These are phyloP conservation scores for Vanrija pseudolonga DNA, from an alignment of 1,284 basidiomycete species.

Conservation along the genomic window DNA sequence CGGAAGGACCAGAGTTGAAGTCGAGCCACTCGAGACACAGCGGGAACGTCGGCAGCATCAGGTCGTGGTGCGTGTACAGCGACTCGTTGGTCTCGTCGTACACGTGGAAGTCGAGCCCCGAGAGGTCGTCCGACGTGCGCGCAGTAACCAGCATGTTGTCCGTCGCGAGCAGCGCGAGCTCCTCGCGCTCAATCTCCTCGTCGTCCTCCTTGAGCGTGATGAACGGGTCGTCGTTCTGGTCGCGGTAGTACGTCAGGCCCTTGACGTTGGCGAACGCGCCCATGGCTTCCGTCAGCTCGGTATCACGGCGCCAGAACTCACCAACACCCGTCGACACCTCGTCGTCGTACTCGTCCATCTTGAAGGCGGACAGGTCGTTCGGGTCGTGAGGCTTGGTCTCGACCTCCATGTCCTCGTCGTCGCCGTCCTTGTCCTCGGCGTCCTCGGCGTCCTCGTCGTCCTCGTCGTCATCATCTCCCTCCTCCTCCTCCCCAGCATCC, in stretches of 20 bases:
- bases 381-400: slow-evolving; percentile 51
- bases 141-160: slow-evolving; percentile 91
- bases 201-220: slow-evolving; percentile 89
- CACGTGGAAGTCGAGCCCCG: slow-evolving; percentile 90
- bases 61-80: slow-evolving; percentile 94
- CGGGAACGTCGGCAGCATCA: slow-evolving; percentile 96
- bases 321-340: slow-evolving; percentile 64
- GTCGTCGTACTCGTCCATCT: slow-evolving; percentile 90
- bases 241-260: slow-evolving; percentile 84
- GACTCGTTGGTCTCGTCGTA: slow-evolving; percentile 90
- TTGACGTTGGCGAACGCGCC: slow-evolving; percentile 97
- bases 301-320: slow-evolving; percentile 34
- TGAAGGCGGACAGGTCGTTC: slow-evolving; percentile 85
- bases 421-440: slow-evolving; percentile 52
- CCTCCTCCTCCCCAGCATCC: slow-evolving; percentile 67
- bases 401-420: slow-evolving; percentile 27
- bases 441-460: slow-evolving; percentile 49
- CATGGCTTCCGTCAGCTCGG: slow-evolving; percentile 54
- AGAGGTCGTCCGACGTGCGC: slow-evolving; percentile 96
- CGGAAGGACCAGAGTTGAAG: slow-evolving; percentile 55
- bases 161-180: slow-evolving; percentile 81
- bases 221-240: slow-evolving; percentile 94
- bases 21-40: slow-evolving; percentile 99
- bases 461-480: slow-evolving; percentile 54
- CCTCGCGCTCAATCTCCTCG: slow-evolving; percentile 79